Conservation (phyloP, 1,284 basidiomycete genomes). For the Irpex lacteus region DNA sequence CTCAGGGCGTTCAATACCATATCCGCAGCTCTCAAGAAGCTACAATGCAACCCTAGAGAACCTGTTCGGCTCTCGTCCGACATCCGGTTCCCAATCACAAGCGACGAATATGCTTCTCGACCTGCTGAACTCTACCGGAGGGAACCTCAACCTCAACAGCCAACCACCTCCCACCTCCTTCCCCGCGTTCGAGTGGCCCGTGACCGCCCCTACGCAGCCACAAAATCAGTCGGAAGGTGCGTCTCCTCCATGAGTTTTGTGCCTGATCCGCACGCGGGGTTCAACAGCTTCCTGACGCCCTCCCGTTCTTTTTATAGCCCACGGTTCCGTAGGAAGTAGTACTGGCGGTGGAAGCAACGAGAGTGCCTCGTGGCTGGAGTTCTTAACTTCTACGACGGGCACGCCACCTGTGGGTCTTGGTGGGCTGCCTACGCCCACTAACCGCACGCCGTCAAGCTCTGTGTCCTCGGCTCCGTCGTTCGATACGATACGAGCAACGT, state of each 20-base stretch:
- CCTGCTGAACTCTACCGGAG: constrained; percentile 6
- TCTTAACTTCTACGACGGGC: constrained; percentile 5
- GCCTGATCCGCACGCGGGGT: neutral
- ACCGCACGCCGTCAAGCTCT: constrained; percentile 4
- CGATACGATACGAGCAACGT: neutral
- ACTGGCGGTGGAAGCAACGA: neutral
- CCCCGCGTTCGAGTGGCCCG: constrained; percentile 12
- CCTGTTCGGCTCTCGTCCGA: neutral
- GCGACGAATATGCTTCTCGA: constrained; percentile 14
- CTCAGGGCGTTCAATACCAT: neutral
- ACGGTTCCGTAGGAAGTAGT: neutral
- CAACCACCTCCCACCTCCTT: neutral
- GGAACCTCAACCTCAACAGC: neutral
- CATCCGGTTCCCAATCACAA: constrained; percentile 2
- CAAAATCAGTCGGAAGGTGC: neutral
- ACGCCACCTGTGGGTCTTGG: neutral
- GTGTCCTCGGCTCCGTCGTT: constrained; percentile 4
- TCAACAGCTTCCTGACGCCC: neutral
- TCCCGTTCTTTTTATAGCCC: neutral
- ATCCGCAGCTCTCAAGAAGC: neutral
- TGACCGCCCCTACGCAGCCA: neutral
- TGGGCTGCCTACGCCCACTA: constrained; percentile 3
- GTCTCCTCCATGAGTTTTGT: neutral
- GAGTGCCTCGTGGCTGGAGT: constrained; percentile 13
- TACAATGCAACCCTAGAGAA: neutral